These are phyloP conservation scores for Lentinula edodes DNA, from an alignment of 768 basidiomycete species.

Conservation along the genomic window DNA sequence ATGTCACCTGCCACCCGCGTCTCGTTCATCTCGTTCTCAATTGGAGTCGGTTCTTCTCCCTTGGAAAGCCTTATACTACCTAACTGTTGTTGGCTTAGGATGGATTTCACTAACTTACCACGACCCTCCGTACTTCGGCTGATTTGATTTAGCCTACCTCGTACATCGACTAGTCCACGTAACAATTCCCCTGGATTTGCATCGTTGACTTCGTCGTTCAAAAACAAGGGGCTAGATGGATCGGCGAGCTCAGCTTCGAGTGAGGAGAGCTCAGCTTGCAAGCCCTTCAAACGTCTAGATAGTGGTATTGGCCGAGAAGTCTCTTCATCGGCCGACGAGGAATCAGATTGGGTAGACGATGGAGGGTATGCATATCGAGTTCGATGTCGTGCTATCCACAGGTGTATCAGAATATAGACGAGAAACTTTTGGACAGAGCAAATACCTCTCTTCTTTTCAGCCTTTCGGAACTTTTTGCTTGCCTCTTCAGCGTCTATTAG, in stretches of 20 bases:
- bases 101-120: slow-evolving; percentile 54
- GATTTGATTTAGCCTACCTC: slow-evolving; percentile 63
- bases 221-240: slow-evolving; percentile 65
- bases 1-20: slow-evolving; percentile 27
- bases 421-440: slow-evolving; percentile 6
- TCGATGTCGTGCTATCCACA: slow-evolving; percentile 38
- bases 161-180: slow-evolving; percentile 70
- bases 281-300: slow-evolving; percentile 51
- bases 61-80: slow-evolving; percentile 13
- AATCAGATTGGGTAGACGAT: slow-evolving; percentile 49
- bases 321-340: slow-evolving; percentile 22
- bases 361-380: slow-evolving; percentile 67
- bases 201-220: slow-evolving; percentile 54
- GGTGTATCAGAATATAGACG: background rate
- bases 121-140: slow-evolving; percentile 61
- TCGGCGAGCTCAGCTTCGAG: slow-evolving; percentile 82
- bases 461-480: slow-evolving; percentile 61
- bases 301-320: slow-evolving; percentile 37
- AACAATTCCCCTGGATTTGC: slow-evolving; percentile 74
- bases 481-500: slow-evolving; percentile 66
- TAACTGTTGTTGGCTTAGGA: slow-evolving; percentile 33
- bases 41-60: slow-evolving; percentile 4
- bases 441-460: slow-evolving; percentile 58
- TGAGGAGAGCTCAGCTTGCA: slow-evolving; percentile 75
- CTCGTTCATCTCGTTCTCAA: slow-evolving; percentile 14